A percentile compares a stretch with the other conserved stretches of the same genome.
phyloP scores from a whole-genome alignment of 129 eudicot genomes.

The Tagetes patula region DNA sequence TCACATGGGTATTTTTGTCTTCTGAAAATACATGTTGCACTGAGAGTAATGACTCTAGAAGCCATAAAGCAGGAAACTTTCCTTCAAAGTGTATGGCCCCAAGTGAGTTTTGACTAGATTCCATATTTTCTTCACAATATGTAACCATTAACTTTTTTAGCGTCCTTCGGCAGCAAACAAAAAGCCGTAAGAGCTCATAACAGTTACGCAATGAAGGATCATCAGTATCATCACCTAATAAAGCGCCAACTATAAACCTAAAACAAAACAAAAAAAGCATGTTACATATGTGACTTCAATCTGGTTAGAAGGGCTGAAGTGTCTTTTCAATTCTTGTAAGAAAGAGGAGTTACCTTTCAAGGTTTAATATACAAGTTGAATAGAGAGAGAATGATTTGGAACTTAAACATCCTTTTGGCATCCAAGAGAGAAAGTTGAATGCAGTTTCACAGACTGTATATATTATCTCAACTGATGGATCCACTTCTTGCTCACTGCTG shows the following conservation, averaged over 20 bases:
- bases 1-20: conserved; percentile 33
- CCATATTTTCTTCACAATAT: conserved; percentile 48
- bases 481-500: conserved; percentile 27
- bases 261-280: conserved; percentile 20
- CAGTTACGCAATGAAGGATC: conserved; percentile 20
- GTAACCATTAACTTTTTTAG: conserved; percentile 50
- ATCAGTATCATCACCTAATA: conserved; percentile 31
- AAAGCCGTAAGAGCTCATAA: conserved; percentile 50
- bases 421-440: conserved; percentile 56
- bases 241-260: conserved; percentile 67
- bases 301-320: not conserved
- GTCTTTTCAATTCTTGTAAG: not conserved
- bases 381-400: conserved; percentile 50
- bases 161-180: conserved; percentile 66
- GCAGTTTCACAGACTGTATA: conserved; percentile 48
- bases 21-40: conserved; percentile 43
- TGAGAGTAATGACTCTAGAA: conserved; percentile 54
- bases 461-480: conserved; percentile 21
- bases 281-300: not conserved
- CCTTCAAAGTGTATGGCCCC: conserved; percentile 36
- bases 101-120: conserved; percentile 32
- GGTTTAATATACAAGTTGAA: conserved; percentile 64
- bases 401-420: conserved; percentile 59
- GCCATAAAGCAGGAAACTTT: conserved; percentile 60
- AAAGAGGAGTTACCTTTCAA: conserved; percentile 62